Base-by-base conservation (phyloP, 2,329 filamentous ascomycete species). In the Plenodomus lindquistii region DNA sequence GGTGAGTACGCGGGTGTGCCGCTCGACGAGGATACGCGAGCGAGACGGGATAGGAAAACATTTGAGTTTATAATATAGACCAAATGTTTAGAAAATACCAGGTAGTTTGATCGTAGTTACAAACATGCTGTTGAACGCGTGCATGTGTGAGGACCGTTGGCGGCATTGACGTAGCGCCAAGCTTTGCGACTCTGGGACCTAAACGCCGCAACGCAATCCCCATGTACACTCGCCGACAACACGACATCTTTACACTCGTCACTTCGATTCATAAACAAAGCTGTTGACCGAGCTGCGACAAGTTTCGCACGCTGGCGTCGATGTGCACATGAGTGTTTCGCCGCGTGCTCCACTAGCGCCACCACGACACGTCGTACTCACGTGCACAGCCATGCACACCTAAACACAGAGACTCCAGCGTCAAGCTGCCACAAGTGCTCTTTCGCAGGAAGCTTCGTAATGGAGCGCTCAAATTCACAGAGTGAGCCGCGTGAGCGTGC, bases 1-100 rank as follows among this genome's bases (percentile, higher is more conserved):
- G 57, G 43, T 1, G 53, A 56, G 37, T 70, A 70, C 46, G 61
- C 57, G 1, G 64, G 64, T 4, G 35, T 70, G 15, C 62, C 68
- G 4, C 39, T 65, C 22, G 60, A 65, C 10, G 63, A 67, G 34
- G 59, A 55, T 18, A 48, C 40, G 7, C 55, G 42, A 29, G 54
- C 22, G 8, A 51, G 48, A 19, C 31, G 29, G 27, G 52, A 50
- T 20, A 48, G 46, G 24, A 59, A 59, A 31, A 52, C 36, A 7
- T 71, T 71, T 48, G 54, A 56, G 19, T 69, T 63, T 13, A 71
- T 71, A 48, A 37, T 71, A 20, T 72, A 58, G 42, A n/a, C 6
- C 9, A 22, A 8, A 17, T 34, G 22, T 37, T 5, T 18, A 18
- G 9, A 37, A n/a, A n/a, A n/a, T n/a, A n/a, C n/a, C n/a, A n/a